Percentiles rank a stretch among this genome's conserved stretches.
Evolutionary conservation across 23 red algal genomes (phyloP).

Genomic region (Cyanidioschyzon merolae): DNA sequence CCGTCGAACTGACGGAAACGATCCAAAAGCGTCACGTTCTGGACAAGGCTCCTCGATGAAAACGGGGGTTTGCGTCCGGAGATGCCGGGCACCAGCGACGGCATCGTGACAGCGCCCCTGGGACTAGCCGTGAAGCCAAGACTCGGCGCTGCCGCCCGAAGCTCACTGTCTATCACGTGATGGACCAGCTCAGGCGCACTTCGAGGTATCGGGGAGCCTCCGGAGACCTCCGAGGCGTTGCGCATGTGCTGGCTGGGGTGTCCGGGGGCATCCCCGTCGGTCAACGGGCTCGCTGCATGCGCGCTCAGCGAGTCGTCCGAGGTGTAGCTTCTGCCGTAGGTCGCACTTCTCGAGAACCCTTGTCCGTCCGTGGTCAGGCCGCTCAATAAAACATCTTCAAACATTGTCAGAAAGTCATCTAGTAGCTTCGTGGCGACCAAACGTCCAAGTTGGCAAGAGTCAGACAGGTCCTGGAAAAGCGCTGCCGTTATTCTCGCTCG

Average conservation of each 20-base stretch:
- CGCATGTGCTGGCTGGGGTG: background rate
- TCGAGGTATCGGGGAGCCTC: background rate
- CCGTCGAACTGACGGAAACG: background rate
- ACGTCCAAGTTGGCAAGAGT: background rate
- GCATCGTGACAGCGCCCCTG: background rate
- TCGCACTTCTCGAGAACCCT: background rate
- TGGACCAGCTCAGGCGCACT: background rate
- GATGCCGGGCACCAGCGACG: background rate
- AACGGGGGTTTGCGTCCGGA: background rate
- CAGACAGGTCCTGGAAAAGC: constrained; percentile 5
- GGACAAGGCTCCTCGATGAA: background rate
- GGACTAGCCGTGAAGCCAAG: background rate
- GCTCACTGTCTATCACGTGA: background rate
- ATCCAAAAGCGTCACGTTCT: constrained; percentile 7
- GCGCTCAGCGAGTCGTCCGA: background rate
- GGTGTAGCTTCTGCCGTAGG: background rate
- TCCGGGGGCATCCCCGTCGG: background rate
- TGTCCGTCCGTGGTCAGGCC: background rate
- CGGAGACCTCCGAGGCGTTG: background rate
- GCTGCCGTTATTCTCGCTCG: background rate
- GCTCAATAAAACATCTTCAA: background rate
- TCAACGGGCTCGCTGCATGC: background rate
- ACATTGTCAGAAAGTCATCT: background rate
- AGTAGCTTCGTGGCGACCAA: background rate
- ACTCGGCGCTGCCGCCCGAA: background rate